Conservation (phyloP, 257 asterid species). For the Solanum acaule region DNA sequence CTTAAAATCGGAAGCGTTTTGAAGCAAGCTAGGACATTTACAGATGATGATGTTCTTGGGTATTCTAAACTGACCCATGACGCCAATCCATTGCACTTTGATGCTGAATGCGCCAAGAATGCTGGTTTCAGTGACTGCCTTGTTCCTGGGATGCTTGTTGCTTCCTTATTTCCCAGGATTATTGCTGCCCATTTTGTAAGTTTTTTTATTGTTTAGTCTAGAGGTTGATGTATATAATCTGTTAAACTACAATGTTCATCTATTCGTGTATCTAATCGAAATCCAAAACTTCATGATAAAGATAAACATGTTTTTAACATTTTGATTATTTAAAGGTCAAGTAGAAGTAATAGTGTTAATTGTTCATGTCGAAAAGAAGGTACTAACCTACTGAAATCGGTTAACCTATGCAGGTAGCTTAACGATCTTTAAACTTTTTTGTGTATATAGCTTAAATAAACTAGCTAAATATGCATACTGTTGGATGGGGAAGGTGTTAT, state of each 20-base stretch:
- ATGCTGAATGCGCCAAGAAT: conserved; percentile 35
- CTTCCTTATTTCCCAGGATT: conserved; percentile 70
- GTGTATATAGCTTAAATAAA: neutral
- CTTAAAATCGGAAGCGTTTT: conserved; percentile 40
- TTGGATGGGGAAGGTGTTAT: neutral
- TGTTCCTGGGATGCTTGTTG: conserved; percentile 80
- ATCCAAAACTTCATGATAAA: neutral
- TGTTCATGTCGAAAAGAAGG: neutral
- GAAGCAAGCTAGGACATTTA: conserved; percentile 47
- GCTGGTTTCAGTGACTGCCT: conserved; percentile 50
- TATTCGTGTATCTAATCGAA: neutral
- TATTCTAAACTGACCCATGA: conserved; percentile 65
- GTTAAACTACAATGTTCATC: no score
- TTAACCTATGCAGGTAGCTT: neutral
- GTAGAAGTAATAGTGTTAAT: no score
- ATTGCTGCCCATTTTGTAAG: conserved; percentile 73
- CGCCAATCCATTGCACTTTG: conserved; percentile 67
- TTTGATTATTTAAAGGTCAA: no score
- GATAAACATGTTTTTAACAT: no score
- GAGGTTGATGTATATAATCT: neutral
- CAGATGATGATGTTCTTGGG: conserved; percentile 32
- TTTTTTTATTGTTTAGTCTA: neutral
- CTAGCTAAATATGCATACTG: neutral
- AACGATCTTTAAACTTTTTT: neutral
- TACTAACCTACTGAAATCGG: neutral